Evolutionary conservation across 2,329 filamentous ascomycete genomes (phyloP), one percentile per base, ranked within the genome.

Genomic region (Fusarium pseudocircinatum): DNA sequence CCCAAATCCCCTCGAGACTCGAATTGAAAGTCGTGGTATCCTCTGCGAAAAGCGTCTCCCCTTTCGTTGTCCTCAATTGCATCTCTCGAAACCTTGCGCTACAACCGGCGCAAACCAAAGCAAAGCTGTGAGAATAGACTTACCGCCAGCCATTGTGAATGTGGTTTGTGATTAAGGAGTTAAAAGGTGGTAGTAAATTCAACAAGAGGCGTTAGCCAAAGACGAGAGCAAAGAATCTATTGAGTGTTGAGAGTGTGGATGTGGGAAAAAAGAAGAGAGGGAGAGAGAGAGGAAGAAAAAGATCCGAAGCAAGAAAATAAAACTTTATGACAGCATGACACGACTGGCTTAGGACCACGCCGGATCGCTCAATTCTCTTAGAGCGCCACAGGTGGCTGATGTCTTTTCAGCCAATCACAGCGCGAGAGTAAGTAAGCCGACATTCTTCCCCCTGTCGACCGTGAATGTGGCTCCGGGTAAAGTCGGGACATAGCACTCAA

Each of bases 91-190:
- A 40, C 54, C 36, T 26, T 54, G 59, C 56, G 24, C 37, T 43
- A 42, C 22, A 44, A 26, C 54, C 37, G 57, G 72, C 72, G 69
- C 63, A 67, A 67, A 69, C 40, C 46, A 68, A 50, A 26, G 30
- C 30, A 52, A 22, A 22, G 36, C 36, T 47, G 28, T 32, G 30
- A 43, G 49, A 39, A 50, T 53, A 60, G 46, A 85, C 83, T 85
- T 83, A 85, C 83, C 83, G 77, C 83, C 83, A 82, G 83, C 83
- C 83, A 85, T 85, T 82, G 79, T 85, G 81, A 74, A 66, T 74
- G 66, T 73, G 66, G 71, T 60, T 74, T 69, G 53, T 67, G 60
- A 69, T 76, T 75, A 76, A 63, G 28, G 62, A 53, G 67, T 62
- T 56, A 63, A 42, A 50, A 69, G 30, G 63, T 69, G 49, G 75